Conservation (phyloP, 1,139 yeast genomes). For the Pichia sp. region DNA sequence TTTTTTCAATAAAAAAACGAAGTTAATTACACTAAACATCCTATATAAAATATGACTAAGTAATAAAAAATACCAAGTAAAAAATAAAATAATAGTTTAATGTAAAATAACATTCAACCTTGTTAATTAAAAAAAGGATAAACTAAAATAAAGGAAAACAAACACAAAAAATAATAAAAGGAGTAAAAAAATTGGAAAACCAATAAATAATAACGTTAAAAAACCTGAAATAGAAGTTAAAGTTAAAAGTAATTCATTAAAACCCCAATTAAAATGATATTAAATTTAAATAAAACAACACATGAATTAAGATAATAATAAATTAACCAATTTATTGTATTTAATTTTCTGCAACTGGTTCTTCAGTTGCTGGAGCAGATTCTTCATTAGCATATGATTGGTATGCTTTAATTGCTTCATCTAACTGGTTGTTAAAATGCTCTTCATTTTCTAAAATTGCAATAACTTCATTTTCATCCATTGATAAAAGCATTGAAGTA, state of each 20-base stretch:
- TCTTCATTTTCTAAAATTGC: conserved; percentile 86
- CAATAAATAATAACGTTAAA: neutral
- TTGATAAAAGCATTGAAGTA: conserved; percentile 97
- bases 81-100: conserved; percentile 1
- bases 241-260: neutral
- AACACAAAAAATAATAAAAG: conserved; percentile 10
- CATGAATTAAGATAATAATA: neutral
- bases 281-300: neutral
- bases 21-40: conserved; percentile 12
- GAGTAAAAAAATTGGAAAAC: neutral
- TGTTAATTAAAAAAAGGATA: conserved; percentile 1
- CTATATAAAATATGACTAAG: conserved; percentile 5
- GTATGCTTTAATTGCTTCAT: conserved; percentile 92
- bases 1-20: conserved; percentile 9
- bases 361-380: conserved; percentile 14
- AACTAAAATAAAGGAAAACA: conserved; percentile 9
- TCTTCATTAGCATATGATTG: conserved; percentile 60
- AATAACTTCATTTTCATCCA: conserved; percentile 88
- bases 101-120: conserved; percentile 3
- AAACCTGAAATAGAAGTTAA: neutral
- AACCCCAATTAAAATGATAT: conserved; percentile 1
- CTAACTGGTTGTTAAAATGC: conserved; percentile 84
- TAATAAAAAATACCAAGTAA: conserved; percentile 2
- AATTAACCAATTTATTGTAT: neutral
- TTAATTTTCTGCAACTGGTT: conserved; percentile 5